Percentiles rank a stretch among this genome's conserved stretches.
phyloP scores from a whole-genome alignment of 306 rosid species.

The Canavalia gladiata region DNA sequence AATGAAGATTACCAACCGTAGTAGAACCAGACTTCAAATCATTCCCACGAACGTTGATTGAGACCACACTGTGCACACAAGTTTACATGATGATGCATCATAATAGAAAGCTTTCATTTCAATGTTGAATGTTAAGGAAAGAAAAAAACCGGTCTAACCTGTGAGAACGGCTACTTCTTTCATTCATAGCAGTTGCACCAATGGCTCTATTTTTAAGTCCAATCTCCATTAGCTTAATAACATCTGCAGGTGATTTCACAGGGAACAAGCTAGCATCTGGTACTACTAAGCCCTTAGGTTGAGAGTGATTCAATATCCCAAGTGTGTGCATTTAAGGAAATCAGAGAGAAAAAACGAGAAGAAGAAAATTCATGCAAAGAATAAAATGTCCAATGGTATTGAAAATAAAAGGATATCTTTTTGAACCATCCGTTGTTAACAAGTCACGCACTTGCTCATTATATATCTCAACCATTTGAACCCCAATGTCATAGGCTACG shows the following conservation, averaged over 20 bases:
- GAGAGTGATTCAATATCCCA: conserved; percentile 57
- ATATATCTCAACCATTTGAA: conserved; percentile 65
- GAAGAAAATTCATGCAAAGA: conserved; percentile 32
- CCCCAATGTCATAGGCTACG: conserved; percentile 53
- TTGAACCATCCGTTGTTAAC: conserved; percentile 44
- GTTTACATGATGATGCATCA: conserved; percentile 32
- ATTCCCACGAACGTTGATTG: conserved; percentile 58
- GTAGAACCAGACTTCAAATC: conserved; percentile 53
- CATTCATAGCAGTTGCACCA: conserved; percentile 63
- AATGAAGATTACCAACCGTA: conserved; percentile 78
- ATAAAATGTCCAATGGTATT: neutral
- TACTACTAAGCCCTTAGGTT: conserved; percentile 56
- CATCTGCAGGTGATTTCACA: conserved; percentile 56
- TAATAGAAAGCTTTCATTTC: conserved; percentile 25
- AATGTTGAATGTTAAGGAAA: conserved; percentile 10
- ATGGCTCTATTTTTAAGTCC: conserved; percentile 62
- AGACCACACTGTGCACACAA: conserved; percentile 56
- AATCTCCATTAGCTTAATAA: conserved; percentile 55
- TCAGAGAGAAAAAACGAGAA: conserved; percentile 19
- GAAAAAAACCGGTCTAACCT: conserved; percentile 41
- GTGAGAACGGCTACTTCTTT: conserved; percentile 70
- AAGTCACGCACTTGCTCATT: conserved; percentile 69
- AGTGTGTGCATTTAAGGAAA: conserved; percentile 75
- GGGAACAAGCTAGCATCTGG: conserved; percentile 65
- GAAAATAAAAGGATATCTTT: conserved; percentile 57